These are phyloP conservation scores for Polytrichum formosum DNA, from an alignment of 225 moss, liverwort and hornwort genomes.

Conservation along the genomic window DNA sequence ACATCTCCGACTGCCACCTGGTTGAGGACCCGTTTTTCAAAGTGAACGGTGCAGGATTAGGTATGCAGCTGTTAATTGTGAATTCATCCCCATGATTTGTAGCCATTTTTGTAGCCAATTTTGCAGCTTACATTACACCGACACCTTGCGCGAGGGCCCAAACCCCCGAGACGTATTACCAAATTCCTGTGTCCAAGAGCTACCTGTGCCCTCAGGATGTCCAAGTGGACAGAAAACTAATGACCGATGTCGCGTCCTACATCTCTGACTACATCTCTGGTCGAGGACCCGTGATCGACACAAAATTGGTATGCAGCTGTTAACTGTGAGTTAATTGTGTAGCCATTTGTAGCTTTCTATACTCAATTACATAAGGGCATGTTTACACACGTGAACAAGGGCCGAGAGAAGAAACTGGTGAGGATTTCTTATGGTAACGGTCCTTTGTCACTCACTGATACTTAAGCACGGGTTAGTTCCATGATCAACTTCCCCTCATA, in stretches of 20 bases:
- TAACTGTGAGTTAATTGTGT: background rate
- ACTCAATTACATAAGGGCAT: too few relatives aligned
- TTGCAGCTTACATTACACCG: background rate
- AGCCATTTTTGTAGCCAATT: too few relatives aligned
- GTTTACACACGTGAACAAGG: too few relatives aligned
- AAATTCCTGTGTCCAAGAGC: constrained; percentile 26
- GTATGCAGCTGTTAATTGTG: constrained; percentile 30
- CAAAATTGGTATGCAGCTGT: constrained; percentile 40
- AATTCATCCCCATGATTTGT: too few relatives aligned
- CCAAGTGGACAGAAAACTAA: too few relatives aligned
- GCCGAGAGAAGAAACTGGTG: too few relatives aligned
- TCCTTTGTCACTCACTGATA: too few relatives aligned
- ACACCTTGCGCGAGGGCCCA: constrained; percentile 40
- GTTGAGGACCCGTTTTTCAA: constrained; percentile 38
- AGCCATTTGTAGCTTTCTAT: too few relatives aligned
- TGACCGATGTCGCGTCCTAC: constrained; percentile 24
- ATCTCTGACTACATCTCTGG: constrained; percentile 34
- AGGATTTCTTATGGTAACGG: too few relatives aligned
- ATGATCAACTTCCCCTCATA: too few relatives aligned
- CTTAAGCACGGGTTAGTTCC: too few relatives aligned
- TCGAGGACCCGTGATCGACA: constrained; percentile 40
- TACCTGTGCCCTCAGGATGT: constrained; percentile 32
- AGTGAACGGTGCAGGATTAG: constrained; percentile 40
- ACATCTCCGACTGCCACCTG: constrained; percentile 40
- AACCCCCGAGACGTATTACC: constrained; percentile 49